Evolutionary conservation across 441 rosid genomes (phyloP).

Genomic region (Croton setiger): DNA sequence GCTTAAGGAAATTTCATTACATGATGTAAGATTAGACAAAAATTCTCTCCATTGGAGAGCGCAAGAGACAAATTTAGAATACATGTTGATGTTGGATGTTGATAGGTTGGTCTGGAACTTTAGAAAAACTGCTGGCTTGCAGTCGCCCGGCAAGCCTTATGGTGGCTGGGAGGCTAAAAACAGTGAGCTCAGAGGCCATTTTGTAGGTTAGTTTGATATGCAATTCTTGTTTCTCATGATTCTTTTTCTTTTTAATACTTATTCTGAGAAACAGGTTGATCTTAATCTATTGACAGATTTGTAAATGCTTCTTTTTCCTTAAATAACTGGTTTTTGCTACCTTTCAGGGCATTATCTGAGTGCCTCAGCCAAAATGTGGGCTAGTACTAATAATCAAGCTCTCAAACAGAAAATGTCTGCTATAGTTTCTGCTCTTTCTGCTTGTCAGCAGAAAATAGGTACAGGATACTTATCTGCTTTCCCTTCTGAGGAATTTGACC

Average conservation of each 20-base stretch:
- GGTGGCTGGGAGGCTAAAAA: conserved; percentile 84
- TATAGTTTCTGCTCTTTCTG: conserved; percentile 61
- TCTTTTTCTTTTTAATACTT: background rate
- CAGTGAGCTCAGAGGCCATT: conserved; percentile 84
- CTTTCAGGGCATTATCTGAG: conserved; percentile 92
- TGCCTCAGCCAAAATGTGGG: conserved; percentile 94
- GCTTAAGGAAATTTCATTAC: conserved; percentile 73
- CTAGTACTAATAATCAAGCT: conserved; percentile 69
- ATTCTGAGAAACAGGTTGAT: too few relatives aligned
- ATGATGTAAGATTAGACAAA: conserved; percentile 68
- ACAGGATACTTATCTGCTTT: conserved; percentile 93
- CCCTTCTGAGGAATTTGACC: conserved; percentile 76
- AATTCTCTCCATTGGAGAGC: conserved; percentile 60
- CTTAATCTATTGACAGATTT: too few relatives aligned
- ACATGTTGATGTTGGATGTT: conserved; percentile 72
- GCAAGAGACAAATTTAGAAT: conserved; percentile 84
- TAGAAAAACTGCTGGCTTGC: conserved; percentile 71
- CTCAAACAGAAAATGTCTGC: conserved; percentile 69
- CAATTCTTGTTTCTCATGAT: too few relatives aligned
- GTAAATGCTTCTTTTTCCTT: too few relatives aligned
- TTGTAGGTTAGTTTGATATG: conserved; percentile 60
- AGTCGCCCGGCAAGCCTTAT: conserved; percentile 52
- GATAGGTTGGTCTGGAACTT: conserved; percentile 82
- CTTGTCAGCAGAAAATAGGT: conserved; percentile 70
- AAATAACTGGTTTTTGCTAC: background rate